Evolutionary conservation across 2,329 filamentous ascomycete genomes (phyloP).

Genomic region (Cladorrhinum sp.): DNA sequence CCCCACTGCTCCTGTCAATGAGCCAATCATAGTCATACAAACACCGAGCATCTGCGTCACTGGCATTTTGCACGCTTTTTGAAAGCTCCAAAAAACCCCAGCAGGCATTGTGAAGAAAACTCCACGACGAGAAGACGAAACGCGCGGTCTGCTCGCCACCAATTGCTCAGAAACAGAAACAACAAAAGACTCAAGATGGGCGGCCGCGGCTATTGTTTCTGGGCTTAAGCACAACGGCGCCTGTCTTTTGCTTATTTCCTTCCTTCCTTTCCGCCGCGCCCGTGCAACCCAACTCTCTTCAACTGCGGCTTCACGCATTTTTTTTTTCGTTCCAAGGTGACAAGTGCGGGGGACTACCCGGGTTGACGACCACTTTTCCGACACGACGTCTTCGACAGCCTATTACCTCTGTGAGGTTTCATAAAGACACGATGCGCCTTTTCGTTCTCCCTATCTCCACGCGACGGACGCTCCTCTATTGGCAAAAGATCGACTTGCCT

Average conservation of each 20-base stretch:
- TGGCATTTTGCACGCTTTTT: background rate
- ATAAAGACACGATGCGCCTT: constrained; percentile 66
- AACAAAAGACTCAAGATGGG: constrained; percentile 16
- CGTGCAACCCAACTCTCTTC: background rate
- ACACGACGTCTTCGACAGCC: background rate
- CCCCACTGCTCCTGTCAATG: background rate
- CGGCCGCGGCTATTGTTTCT: constrained; percentile 9
- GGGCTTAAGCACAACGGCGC: constrained; percentile 9
- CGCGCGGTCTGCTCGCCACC: constrained; percentile 20
- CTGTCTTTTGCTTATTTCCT: constrained; percentile 9
- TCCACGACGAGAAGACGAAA: constrained; percentile 4
- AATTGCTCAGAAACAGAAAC: background rate
- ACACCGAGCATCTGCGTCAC: constrained; percentile 18
- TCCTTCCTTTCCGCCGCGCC: constrained; percentile 1
- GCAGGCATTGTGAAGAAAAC: constrained; percentile 4
- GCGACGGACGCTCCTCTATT: constrained; percentile 86
- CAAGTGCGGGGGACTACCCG: background rate
- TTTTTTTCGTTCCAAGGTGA: background rate
- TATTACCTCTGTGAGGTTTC: constrained; percentile 3
- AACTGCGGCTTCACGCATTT: no score
- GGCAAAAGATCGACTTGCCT: constrained; percentile 66
- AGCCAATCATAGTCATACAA: background rate
- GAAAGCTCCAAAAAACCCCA: constrained; percentile 9
- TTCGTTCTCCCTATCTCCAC: constrained; percentile 93
- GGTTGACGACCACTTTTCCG: background rate